These are phyloP conservation scores for Penicillium palitans DNA, from an alignment of 2,329 filamentous ascomycete species.

Conservation along the genomic window DNA sequence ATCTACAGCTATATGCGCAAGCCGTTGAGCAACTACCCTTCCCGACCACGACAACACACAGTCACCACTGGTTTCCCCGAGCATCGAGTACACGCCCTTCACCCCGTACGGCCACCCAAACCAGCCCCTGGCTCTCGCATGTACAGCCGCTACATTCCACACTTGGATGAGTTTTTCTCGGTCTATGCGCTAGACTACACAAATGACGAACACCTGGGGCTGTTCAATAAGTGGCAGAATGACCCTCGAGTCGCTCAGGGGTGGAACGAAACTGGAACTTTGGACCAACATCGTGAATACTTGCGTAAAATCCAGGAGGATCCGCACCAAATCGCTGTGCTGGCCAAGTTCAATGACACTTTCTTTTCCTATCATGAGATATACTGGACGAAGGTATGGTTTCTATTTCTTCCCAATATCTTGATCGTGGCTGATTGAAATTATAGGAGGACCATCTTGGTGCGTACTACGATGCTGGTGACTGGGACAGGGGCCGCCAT, in stretches of 20 bases:
- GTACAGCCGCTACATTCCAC: constrained; percentile 76
- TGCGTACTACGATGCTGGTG: constrained; percentile 10
- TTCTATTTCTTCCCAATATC: too few relatives aligned
- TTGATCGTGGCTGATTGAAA: background rate
- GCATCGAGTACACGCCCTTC: constrained; percentile 58
- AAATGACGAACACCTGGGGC: constrained; percentile 61
- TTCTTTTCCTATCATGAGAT: constrained; percentile 76
- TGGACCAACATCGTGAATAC: constrained; percentile 63
- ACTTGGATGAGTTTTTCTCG: constrained; percentile 72
- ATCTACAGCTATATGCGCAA: constrained; percentile 22
- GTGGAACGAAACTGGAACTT: constrained; percentile 74
- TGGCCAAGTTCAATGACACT: constrained; percentile 68
- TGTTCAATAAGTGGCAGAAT: constrained; percentile 80
- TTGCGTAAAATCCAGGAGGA: constrained; percentile 67
- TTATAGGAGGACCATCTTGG: constrained; percentile 9
- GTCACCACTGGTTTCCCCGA: constrained; percentile 50
- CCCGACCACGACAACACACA: constrained; percentile 32
- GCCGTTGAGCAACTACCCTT: constrained; percentile 26
- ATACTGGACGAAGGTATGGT: constrained; percentile 67
- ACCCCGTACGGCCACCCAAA: constrained; percentile 67
- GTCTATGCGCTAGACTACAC: constrained; percentile 70
- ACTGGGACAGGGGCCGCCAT: constrained; percentile 10
- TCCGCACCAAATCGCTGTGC: constrained; percentile 66
- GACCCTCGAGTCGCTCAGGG: constrained; percentile 75
- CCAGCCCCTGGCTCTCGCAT: constrained; percentile 67